phyloP scores from a whole-genome alignment of 139 green algal species.

The Chlamydomonas sp. region DNA sequence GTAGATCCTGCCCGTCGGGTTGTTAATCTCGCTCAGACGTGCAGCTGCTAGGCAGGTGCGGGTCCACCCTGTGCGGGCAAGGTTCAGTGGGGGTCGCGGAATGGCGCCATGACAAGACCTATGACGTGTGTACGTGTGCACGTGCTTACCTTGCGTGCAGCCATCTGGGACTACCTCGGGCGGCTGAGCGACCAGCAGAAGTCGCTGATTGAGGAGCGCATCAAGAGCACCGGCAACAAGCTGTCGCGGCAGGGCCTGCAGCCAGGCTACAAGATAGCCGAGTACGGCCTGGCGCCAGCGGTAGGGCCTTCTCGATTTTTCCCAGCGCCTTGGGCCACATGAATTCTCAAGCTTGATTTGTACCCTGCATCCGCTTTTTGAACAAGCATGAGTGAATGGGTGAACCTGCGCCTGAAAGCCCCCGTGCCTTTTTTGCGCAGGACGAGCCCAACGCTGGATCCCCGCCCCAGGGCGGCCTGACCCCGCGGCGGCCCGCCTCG shows the following conservation, averaged over 20 bases:
- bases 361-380: too few relatives aligned
- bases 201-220: constrained; percentile 85
- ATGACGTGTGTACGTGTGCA: neutral
- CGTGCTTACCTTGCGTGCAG: constrained; percentile 3
- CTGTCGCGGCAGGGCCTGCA: constrained; percentile 57
- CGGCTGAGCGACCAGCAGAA: constrained; percentile 79
- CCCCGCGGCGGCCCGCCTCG: constrained; percentile 12
- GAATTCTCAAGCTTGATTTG: neutral
- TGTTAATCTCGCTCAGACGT: neutral
- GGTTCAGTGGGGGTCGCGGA: neutral
- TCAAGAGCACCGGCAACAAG: constrained; percentile 77
- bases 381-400: too few relatives aligned
- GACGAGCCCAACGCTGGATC: constrained; percentile 1
- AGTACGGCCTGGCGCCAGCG: constrained; percentile 6
- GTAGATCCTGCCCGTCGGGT: neutral
- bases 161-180: constrained; percentile 81
- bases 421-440: neutral
- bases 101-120: neutral
- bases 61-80: neutral
- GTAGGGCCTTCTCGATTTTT: neutral
- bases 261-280: constrained; percentile 56
- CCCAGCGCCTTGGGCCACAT: neutral
- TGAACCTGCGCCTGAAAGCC: too few relatives aligned
- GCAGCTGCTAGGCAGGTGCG: too few relatives aligned
- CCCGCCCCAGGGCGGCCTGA: neutral